Base-by-base conservation (phyloP, 1,139 yeast genomes). In the Meyerozyma sp. region DNA sequence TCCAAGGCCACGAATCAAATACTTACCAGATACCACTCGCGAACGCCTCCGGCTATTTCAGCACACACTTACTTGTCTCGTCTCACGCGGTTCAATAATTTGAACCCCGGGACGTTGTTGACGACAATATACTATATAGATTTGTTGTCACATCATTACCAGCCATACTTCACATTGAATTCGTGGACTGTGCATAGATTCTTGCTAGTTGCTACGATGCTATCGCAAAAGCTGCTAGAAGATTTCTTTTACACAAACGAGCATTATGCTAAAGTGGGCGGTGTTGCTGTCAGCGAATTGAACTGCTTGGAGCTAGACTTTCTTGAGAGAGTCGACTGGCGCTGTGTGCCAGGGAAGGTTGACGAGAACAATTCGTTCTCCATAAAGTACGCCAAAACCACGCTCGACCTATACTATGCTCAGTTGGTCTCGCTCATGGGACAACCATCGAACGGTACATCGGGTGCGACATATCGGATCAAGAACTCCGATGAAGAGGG, bases 251-350 rank as follows among this genome's bases (percentile, higher is more conserved):
- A 95, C 62, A 90, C 97, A 5, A 93, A 91, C 61, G 79, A 84
- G 32, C 97, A 91, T 62, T 93, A 93, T 59, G 96, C 98, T 9
- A 86, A 87, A 59, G 98, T 93, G 16, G 98, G 98, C 1, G 98
- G 98, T 50, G 84, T 93, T 7, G 89, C 93, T 34, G 70, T 85
- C 37, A 77, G 84, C 47, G 98, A 93, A 61, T 70, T 93, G 51
- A 93, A 93, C 61, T 75, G 93, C 46, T 70, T 93, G 40, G 98
- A 93, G 59, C 81, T 86, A 44, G 98, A 93, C 63, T 90, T 93
- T 56, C 73, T 93, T 43, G 79, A 79, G 40, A 70, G 93, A 50
- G 93, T 93, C 10, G 82, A 83, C 49, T 93, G 94, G 80, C 72
- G 66, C 45, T 68, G 75, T 43, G 61, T 73, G 26, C 77, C 78